phyloP scores from a whole-genome alignment of 2,329 filamentous ascomycete species.

The Sporothrix euskadiensis region DNA sequence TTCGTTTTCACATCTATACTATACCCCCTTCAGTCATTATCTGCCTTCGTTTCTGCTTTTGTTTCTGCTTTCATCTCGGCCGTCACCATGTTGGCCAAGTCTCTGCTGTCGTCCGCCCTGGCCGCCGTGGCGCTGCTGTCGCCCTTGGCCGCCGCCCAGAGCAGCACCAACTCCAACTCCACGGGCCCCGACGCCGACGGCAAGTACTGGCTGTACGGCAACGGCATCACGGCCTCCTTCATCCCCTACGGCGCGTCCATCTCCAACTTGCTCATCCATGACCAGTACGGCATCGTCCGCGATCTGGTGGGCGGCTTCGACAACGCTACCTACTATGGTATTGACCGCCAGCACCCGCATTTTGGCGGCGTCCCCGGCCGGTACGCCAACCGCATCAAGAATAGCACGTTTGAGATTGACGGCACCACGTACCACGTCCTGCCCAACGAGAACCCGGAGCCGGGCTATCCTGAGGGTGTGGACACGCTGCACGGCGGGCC shows the following conservation, averaged over 20 bases:
- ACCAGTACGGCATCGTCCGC: constrained; percentile 66
- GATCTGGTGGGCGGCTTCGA: constrained; percentile 75
- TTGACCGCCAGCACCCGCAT: constrained; percentile 67
- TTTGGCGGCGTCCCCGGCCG: constrained; percentile 72
- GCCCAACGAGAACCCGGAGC: constrained; percentile 63
- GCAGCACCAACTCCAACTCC: neutral
- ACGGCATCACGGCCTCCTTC: constrained; percentile 67
- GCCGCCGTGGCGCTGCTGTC: constrained; percentile 8
- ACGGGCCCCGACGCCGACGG: constrained; percentile 56
- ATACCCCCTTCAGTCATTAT: neutral
- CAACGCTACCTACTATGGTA: constrained; percentile 69
- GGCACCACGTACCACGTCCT: constrained; percentile 59
- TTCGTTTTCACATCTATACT: neutral
- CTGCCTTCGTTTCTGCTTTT: too few species aligned
- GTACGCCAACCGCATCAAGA: constrained; percentile 80
- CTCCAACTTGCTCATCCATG: constrained; percentile 68
- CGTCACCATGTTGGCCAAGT: constrained; percentile 8
- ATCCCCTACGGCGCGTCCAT: constrained; percentile 74
- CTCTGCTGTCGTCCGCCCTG: neutral
- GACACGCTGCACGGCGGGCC: constrained; percentile 70
- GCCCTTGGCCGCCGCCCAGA: neutral
- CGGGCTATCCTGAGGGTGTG: constrained; percentile 52
- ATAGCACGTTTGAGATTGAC: constrained; percentile 70
- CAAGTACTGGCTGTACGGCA: constrained; percentile 71
- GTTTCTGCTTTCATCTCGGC: neutral